A percentile compares a stretch with the other conserved stretches of the same genome.
phyloP scores from a whole-genome alignment of 768 basidiomycete genomes.

The Lentinula sp. region DNA sequence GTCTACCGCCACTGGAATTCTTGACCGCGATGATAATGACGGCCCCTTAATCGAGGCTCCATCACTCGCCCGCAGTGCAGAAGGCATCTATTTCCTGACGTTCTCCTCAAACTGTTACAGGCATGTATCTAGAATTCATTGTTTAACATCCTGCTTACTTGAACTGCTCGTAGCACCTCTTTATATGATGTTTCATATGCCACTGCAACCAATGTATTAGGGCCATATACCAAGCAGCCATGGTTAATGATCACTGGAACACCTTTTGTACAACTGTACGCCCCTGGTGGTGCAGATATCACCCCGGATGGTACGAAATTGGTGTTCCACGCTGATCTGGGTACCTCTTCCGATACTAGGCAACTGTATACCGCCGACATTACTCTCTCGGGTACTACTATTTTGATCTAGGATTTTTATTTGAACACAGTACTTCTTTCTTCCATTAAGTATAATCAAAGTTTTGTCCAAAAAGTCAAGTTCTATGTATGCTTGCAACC shows the following conservation, averaged over 20 bases:
- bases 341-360: neutral
- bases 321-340: constrained; percentile 5
- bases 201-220: constrained; percentile 18
- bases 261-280: neutral
- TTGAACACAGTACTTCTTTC: no score
- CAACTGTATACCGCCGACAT: constrained; percentile 1
- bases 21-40: constrained; percentile 18
- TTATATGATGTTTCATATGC: constrained; percentile 24
- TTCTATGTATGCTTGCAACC: no score
- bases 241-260: constrained; percentile 4
- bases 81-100: constrained; percentile 18
- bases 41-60: constrained; percentile 25
- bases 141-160: neutral
- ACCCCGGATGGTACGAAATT: neutral
- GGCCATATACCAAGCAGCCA: constrained; percentile 21
- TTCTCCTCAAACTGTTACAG: constrained; percentile 23
- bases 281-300: constrained; percentile 4
- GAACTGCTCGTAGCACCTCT: constrained; percentile 1
- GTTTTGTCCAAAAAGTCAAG: no score
- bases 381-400: neutral
- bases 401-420: neutral
- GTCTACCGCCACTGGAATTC: constrained; percentile 17
- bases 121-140: neutral
- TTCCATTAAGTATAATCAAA: no score
- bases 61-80: constrained; percentile 12